These are phyloP conservation scores for Huntiella savannae DNA, from an alignment of 2,329 filamentous ascomycete species.

Conservation along the genomic window DNA sequence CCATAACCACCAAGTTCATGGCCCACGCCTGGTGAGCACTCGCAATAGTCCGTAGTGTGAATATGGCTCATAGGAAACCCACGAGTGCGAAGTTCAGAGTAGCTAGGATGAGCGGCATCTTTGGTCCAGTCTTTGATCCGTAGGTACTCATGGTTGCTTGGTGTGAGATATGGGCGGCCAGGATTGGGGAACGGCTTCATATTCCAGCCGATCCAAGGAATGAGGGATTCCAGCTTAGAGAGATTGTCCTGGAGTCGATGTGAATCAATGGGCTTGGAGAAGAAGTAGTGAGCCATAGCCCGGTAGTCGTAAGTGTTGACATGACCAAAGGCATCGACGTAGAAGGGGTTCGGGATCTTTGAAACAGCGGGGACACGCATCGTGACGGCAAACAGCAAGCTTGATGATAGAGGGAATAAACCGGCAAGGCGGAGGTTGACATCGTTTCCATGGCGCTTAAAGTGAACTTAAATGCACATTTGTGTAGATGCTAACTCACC, in stretches of 20 bases:
- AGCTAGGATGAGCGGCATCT: not conserved
- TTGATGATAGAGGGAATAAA: too few relatives aligned
- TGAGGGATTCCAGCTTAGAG: not conserved
- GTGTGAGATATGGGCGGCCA: not conserved
- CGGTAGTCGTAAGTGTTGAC: not conserved
- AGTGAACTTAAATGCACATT: too few relatives aligned
- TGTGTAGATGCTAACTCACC: too few relatives aligned
- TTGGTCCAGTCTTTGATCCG: not conserved
- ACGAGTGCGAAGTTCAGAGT: not conserved
- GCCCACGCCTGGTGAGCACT: not conserved
- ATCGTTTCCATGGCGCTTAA: too few relatives aligned
- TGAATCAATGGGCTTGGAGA: not conserved
- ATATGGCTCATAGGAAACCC: slow-evolving; percentile 1
- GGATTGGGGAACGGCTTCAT: not conserved
- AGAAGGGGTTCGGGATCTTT: not conserved
- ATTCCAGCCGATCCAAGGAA: slow-evolving; percentile 1
- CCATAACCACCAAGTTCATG: not conserved
- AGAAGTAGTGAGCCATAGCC: not conserved
- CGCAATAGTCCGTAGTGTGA: not conserved
- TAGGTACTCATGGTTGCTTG: not conserved
- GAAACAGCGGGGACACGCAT: too few relatives aligned
- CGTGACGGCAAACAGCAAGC: too few relatives aligned
- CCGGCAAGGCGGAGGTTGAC: too few relatives aligned
- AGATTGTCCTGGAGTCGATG: not conserved
- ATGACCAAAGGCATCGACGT: slow-evolving; percentile 3